Evolutionary conservation across 1,139 yeast genomes (phyloP).

Genomic region (Taiozyma onychis): DNA sequence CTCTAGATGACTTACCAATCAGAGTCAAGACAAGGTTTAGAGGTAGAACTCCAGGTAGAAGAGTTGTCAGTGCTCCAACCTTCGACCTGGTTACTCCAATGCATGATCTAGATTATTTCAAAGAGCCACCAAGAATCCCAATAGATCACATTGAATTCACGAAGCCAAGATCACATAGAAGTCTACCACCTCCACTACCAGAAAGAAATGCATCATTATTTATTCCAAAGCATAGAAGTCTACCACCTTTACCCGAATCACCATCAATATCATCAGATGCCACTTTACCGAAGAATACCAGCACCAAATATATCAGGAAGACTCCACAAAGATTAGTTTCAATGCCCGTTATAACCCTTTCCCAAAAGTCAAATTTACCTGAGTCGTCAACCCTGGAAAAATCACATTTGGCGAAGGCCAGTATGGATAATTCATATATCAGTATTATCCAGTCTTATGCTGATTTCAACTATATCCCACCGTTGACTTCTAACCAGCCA

Average conservation of each 20-base stretch:
- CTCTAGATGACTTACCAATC: constrained; percentile 17
- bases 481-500: not conserved
- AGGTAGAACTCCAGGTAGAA: constrained; percentile 7
- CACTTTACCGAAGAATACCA: not conserved
- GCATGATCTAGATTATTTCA: constrained; percentile 3
- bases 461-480: not conserved
- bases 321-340: not conserved
- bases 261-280: not conserved
- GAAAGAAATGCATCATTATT: too few relatives aligned
- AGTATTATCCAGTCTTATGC: not conserved
- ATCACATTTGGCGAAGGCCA: not conserved
- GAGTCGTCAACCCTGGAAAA: not conserved
- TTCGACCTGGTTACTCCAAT: constrained; percentile 16
- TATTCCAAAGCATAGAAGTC: too few relatives aligned
- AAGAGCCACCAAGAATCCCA: constrained; percentile 13
- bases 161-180: not conserved
- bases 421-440: not conserved
- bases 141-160: constrained; percentile 1
- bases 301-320: not conserved
- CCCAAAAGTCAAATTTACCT: not conserved
- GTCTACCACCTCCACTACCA: too few relatives aligned
- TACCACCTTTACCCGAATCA: not conserved
- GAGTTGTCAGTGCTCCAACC: constrained; percentile 23
- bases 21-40: constrained; percentile 20
- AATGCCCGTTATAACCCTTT: not conserved